A percentile compares a stretch with the other conserved stretches of the same genome.
phyloP scores from a whole-genome alignment of 2,329 filamentous ascomycete species.

The Xylogone sp. region DNA sequence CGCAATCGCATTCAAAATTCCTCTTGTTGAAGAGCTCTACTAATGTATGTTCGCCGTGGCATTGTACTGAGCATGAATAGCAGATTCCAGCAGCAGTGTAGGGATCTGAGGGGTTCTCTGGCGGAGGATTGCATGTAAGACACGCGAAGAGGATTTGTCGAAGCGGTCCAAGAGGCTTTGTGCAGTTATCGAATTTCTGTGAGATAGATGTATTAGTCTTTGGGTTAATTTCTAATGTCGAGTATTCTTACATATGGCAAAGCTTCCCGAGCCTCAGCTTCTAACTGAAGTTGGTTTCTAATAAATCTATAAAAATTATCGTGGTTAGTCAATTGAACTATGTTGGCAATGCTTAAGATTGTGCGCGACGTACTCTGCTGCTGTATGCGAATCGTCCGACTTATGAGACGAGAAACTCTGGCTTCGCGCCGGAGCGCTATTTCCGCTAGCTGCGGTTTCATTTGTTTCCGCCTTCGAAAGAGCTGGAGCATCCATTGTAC shows the following conservation, averaged over 20 bases:
- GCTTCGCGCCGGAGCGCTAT: constrained; percentile 36
- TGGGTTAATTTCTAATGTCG: constrained; percentile 5
- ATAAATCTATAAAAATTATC: constrained; percentile 62
- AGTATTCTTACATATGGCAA: constrained; percentile 72
- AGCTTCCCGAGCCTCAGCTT: constrained; percentile 91
- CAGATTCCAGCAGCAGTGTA: constrained; percentile 80
- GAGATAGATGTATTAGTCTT: constrained; percentile 1
- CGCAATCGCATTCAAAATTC: constrained; percentile 95
- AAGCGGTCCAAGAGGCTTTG: constrained; percentile 80
- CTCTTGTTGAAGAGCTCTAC: constrained; percentile 96
- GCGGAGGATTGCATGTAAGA: constrained; percentile 85
- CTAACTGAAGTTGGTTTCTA: constrained; percentile 81
- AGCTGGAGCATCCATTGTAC: constrained; percentile 32
- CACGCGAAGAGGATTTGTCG: constrained; percentile 91
- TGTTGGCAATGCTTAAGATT: constrained; percentile 1
- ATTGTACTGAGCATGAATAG: constrained; percentile 95
- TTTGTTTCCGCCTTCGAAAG: constrained; percentile 15
- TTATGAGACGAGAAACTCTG: constrained; percentile 54
- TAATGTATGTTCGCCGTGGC: constrained; percentile 90
- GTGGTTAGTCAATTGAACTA: neutral
- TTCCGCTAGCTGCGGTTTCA: constrained; percentile 10
- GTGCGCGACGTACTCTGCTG: constrained; percentile 33
- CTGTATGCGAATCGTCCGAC: constrained; percentile 51
- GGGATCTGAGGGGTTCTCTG: constrained; percentile 55
- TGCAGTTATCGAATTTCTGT: constrained; percentile 91